Conservation (phyloP, 208 protist genomes). For the Trypanosoma avium region DNA sequence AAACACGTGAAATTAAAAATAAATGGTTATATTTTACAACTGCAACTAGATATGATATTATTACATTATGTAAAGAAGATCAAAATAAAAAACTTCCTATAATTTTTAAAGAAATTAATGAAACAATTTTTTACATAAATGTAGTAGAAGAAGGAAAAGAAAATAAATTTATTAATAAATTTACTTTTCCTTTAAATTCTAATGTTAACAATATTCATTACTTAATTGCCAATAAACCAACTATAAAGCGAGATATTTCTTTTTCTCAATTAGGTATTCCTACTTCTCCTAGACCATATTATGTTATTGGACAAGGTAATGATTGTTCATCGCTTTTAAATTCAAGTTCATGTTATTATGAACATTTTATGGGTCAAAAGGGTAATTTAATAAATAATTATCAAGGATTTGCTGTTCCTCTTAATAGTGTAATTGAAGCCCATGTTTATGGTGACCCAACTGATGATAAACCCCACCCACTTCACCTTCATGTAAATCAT, state of each 20-base stretch:
- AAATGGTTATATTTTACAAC: slow-evolving; percentile 83
- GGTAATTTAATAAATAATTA: slow-evolving; percentile 33
- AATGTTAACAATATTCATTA: slow-evolving; percentile 49
- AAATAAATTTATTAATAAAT: background rate
- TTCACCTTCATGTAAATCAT: slow-evolving; percentile 89
- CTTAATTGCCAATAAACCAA: slow-evolving; percentile 30
- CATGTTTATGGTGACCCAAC: slow-evolving; percentile 72
- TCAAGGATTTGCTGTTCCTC: slow-evolving; percentile 69
- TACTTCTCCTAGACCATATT: slow-evolving; percentile 43
- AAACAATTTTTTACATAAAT: slow-evolving; percentile 58
- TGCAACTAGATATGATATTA: slow-evolving; percentile 57
- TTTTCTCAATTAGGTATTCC: slow-evolving; percentile 60
- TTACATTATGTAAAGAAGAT: slow-evolving; percentile 47
- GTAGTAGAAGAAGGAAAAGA: slow-evolving; percentile 5
- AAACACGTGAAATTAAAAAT: slow-evolving; percentile 36
- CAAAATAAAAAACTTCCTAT: slow-evolving; percentile 37
- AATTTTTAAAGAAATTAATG: slow-evolving; percentile 26
- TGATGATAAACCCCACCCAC: slow-evolving; percentile 68
- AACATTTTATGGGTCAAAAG: slow-evolving; percentile 61
- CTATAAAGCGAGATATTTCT: slow-evolving; percentile 53
- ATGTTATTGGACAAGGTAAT: slow-evolving; percentile 66
- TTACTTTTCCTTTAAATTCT: slow-evolving; percentile 46
- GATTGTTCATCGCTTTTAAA: slow-evolving; percentile 63
- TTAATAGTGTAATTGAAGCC: slow-evolving; percentile 57
- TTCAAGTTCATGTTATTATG: slow-evolving; percentile 59